Percentiles rank a stretch among this genome's conserved stretches.
These are phyloP conservation scores for Phytopythium litorale DNA, from an alignment of 352 stramenopile species.

Conservation along the genomic window DNA sequence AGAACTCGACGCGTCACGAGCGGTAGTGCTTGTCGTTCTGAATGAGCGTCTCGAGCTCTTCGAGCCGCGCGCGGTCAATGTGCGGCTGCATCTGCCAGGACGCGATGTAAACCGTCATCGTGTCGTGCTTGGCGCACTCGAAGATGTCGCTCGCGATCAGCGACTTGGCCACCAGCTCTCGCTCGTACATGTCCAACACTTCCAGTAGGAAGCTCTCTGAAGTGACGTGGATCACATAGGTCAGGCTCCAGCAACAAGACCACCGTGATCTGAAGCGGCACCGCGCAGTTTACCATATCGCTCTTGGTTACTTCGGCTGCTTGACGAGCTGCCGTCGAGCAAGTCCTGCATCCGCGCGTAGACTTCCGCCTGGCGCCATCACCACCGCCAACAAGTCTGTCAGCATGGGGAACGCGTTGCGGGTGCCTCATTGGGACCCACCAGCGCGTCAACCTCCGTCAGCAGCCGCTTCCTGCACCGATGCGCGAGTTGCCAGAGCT, in stretches of 20 bases:
- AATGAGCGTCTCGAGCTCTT: conserved; percentile 60
- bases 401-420: no score
- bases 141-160: conserved; percentile 70
- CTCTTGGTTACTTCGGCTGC: not conserved
- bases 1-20: not conserved
- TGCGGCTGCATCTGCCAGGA: conserved; percentile 87
- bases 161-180: conserved; percentile 73
- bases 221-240: not conserved
- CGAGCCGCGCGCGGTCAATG: conserved; percentile 52
- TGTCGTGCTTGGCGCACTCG: conserved; percentile 64
- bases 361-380: conserved; percentile 23
- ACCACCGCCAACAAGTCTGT: no score
- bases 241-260: not conserved
- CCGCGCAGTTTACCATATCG: not conserved
- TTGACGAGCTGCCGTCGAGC: not conserved
- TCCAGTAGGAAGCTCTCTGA: conserved; percentile 59
- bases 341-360: conserved; percentile 14
- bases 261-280: not conserved
- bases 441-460: conserved; percentile 43
- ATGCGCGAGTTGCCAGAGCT: conserved; percentile 75
- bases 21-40: conserved; percentile 60
- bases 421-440: conserved; percentile 12
- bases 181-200: conserved; percentile 72
- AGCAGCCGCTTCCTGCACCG: conserved; percentile 52
- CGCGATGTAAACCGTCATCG: conserved; percentile 69